These are phyloP conservation scores for Ceratocystis ficicola DNA, from an alignment of 2,329 filamentous ascomycete species.

Conservation along the genomic window DNA sequence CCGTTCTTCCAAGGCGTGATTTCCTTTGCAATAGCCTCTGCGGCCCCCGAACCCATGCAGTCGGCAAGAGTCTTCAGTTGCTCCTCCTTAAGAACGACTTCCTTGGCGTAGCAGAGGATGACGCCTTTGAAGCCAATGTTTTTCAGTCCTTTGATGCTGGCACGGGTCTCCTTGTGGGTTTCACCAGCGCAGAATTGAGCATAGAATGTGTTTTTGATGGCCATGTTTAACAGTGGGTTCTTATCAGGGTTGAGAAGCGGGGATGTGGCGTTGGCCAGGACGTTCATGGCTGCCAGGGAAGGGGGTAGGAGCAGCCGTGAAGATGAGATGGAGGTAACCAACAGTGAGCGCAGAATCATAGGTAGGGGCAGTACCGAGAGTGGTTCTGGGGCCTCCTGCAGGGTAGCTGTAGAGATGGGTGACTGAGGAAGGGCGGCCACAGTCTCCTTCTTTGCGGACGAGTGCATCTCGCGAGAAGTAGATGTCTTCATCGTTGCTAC, in stretches of 20 bases:
- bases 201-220: slow-evolving; percentile 77
- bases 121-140: slow-evolving; percentile 69
- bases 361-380: slow-evolving; percentile 55
- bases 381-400: slow-evolving; percentile 30
- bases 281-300: slow-evolving; percentile 54
- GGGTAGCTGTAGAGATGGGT: background rate
- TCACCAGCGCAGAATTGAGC: slow-evolving; percentile 84
- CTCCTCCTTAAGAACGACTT: slow-evolving; percentile 57
- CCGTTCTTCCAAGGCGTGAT: slow-evolving; percentile 61
- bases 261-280: slow-evolving; percentile 57
- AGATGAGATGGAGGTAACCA: slow-evolving; percentile 58
- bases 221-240: slow-evolving; percentile 56
- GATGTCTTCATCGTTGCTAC: background rate
- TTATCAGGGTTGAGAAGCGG: slow-evolving; percentile 59
- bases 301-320: slow-evolving; percentile 56
- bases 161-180: slow-evolving; percentile 52
- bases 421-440: slow-evolving; percentile 10
- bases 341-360: slow-evolving; percentile 55
- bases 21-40: slow-evolving; percentile 43
- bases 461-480: slow-evolving; percentile 18
- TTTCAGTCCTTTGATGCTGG: slow-evolving; percentile 54
- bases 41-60: slow-evolving; percentile 37
- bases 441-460: slow-evolving; percentile 17
- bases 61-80: slow-evolving; percentile 37
- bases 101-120: slow-evolving; percentile 71